phyloP scores from a whole-genome alignment of 768 basidiomycete species.

The Ramaria rubella region DNA sequence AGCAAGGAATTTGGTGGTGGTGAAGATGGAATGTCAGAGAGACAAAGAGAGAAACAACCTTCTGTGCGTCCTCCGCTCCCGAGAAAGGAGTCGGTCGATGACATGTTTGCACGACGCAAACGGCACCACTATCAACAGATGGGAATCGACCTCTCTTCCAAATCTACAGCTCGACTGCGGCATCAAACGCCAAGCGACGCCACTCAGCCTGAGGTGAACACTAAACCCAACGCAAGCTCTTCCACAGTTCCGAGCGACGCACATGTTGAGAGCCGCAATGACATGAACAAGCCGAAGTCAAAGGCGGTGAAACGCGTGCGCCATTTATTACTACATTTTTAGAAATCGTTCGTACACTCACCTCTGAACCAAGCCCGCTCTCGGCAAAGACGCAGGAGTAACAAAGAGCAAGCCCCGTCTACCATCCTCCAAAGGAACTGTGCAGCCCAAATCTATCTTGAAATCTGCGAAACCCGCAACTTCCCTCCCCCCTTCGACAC shows the following conservation, averaged over 20 bases:
- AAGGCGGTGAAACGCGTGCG: not conserved
- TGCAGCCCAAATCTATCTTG: constrained; percentile 2
- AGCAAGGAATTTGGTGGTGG: constrained; percentile 13
- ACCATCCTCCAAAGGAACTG: not conserved
- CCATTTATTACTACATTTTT: too few relatives aligned
- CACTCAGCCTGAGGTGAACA: too few relatives aligned
- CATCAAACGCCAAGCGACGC: not conserved
- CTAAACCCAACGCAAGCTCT: not conserved
- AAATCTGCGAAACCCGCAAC: not conserved
- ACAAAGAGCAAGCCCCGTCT: not conserved
- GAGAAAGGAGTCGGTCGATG: constrained; percentile 2
- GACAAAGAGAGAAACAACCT: not conserved
- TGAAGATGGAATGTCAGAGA: constrained; percentile 14
- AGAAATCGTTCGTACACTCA: not conserved
- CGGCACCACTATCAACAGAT: constrained; percentile 6
- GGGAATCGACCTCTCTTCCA: constrained; percentile 9
- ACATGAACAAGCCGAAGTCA: not conserved
- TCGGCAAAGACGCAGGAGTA: constrained; percentile 2
- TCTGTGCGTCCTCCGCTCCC: not conserved
- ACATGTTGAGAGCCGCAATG: too few relatives aligned
- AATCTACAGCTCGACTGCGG: constrained; percentile 9
- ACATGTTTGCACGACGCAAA: constrained; percentile 11
- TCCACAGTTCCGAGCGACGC: not conserved
- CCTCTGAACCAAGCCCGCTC: not conserved
- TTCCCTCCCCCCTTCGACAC: constrained; percentile 16